A percentile compares a stretch with the other conserved stretches of the same genome.
Conservation (phyloP, 2,329 filamentous ascomycete genomes). For the Hypomyces perniciosus region DNA sequence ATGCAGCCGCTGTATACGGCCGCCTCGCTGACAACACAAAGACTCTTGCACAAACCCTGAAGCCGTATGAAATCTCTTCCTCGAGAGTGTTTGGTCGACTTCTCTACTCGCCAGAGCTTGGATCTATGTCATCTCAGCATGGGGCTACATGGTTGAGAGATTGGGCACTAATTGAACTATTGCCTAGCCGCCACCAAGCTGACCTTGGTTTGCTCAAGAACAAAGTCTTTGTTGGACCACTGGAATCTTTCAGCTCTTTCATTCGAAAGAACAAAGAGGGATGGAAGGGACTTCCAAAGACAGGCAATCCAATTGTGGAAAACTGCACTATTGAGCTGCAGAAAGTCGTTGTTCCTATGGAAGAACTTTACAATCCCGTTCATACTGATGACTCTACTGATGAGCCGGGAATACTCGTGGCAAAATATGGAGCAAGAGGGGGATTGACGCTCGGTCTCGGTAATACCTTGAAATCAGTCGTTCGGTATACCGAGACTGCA, state of each 20-base stretch:
- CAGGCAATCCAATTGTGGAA: too few relatives aligned
- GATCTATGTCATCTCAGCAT: not conserved
- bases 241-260: not conserved
- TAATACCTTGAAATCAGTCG: not conserved
- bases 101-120: not conserved
- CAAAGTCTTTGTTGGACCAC: not conserved
- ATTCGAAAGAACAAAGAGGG: not conserved
- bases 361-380: not conserved
- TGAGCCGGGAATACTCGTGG: not conserved
- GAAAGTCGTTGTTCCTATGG: not conserved
- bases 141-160: not conserved
- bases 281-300: not conserved
- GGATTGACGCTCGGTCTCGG: not conserved
- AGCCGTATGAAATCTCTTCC: not conserved
- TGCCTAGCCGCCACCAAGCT: not conserved
- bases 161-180: constrained; percentile 2
- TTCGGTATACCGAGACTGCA: not conserved
- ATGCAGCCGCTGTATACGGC: not conserved
- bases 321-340: not conserved
- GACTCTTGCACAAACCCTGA: not conserved
- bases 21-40: not conserved
- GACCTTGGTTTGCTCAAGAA: not conserved
- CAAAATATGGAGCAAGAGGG: not conserved
- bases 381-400: not conserved
- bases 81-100: not conserved